Conservation (phyloP, 2,329 filamentous ascomycete species). For the Pochonia chlamydosporia region DNA sequence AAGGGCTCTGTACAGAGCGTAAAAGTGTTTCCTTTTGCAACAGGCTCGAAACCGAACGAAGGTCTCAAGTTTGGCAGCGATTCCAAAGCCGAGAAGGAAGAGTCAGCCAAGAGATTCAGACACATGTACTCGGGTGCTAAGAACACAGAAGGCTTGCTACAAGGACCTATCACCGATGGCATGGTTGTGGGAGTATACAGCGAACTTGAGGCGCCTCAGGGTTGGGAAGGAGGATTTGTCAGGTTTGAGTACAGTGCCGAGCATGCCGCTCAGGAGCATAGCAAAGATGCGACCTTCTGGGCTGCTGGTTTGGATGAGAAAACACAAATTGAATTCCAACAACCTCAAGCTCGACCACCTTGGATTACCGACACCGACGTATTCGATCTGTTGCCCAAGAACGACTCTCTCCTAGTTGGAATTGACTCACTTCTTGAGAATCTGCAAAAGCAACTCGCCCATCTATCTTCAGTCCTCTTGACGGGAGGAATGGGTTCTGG, state of each 20-base stretch:
- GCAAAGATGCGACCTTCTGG: constrained; percentile 57
- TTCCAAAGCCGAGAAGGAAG: constrained; percentile 75
- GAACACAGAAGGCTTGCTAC: constrained; percentile 57
- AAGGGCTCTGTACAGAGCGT: constrained; percentile 59
- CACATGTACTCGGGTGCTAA: constrained; percentile 60
- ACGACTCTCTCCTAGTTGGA: constrained; percentile 65
- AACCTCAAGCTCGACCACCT: constrained; percentile 61
- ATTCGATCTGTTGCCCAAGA: constrained; percentile 50
- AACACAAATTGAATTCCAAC: constrained; percentile 68
- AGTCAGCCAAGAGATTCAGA: constrained; percentile 64
- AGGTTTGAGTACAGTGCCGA: constrained; percentile 57
- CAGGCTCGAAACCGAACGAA: constrained; percentile 49
- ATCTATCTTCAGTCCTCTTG: constrained; percentile 83
- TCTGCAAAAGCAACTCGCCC: constrained; percentile 68
- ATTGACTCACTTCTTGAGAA: constrained; percentile 73
- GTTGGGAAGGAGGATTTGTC: constrained; percentile 80
- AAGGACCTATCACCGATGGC: constrained; percentile 85
- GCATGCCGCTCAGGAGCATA: constrained; percentile 29
- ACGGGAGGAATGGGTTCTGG: constrained; percentile 87
- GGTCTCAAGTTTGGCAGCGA: constrained; percentile 84
- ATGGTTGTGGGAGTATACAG: constrained; percentile 62
- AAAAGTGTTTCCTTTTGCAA: constrained; percentile 75
- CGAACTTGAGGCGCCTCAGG: constrained; percentile 46
- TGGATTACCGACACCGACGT: constrained; percentile 40
- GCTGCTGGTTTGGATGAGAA: constrained; percentile 71